Percentiles rank a stretch among this genome's conserved stretches.
Evolutionary conservation across 78 protist species (phyloP).

Genomic region (Reticulomyxa filosa): DNA sequence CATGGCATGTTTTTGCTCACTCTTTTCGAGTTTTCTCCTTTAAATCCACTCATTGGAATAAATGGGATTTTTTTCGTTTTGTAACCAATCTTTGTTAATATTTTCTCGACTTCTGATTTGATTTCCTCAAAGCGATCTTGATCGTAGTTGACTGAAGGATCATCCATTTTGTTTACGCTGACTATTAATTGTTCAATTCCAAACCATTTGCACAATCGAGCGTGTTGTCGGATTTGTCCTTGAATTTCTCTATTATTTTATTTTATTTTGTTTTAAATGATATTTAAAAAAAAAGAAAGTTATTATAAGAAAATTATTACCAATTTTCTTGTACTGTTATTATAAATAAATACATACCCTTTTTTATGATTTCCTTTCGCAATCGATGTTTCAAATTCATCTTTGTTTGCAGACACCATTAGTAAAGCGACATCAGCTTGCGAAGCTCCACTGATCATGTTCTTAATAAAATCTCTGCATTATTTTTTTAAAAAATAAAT

Average conservation of each 20-base stretch:
- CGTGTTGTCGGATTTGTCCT: constrained; percentile 53
- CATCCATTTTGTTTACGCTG: constrained; percentile 36
- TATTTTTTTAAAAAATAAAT: too few relatives aligned
- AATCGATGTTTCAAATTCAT: constrained; percentile 31
- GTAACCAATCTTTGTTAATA: constrained; percentile 38
- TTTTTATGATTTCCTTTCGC: constrained; percentile 36
- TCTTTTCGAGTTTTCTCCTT: constrained; percentile 38
- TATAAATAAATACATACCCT: too few relatives aligned
- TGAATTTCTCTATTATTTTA: too few relatives aligned
- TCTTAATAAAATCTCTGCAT: constrained; percentile 90
- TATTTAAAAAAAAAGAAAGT: too few relatives aligned
- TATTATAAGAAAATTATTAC: too few relatives aligned
- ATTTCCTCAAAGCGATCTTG: constrained; percentile 37
- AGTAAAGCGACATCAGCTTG: constrained; percentile 50
- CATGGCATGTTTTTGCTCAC: constrained; percentile 33
- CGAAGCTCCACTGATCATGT: constrained; percentile 98
- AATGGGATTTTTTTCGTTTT: constrained; percentile 14
- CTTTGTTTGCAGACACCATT: constrained; percentile 29
- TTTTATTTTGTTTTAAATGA: too few relatives aligned
- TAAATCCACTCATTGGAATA: constrained; percentile 45
- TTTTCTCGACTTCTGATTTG: constrained; percentile 22
- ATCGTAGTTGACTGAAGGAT: constrained; percentile 19
- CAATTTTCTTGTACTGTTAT: too few relatives aligned
- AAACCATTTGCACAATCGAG: constrained; percentile 22
- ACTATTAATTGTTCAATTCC: constrained; percentile 36